A percentile compares a stretch with the other conserved stretches of the same genome.
These are phyloP conservation scores for Russula emetica DNA, from an alignment of 768 basidiomycete genomes.

Conservation along the genomic window DNA sequence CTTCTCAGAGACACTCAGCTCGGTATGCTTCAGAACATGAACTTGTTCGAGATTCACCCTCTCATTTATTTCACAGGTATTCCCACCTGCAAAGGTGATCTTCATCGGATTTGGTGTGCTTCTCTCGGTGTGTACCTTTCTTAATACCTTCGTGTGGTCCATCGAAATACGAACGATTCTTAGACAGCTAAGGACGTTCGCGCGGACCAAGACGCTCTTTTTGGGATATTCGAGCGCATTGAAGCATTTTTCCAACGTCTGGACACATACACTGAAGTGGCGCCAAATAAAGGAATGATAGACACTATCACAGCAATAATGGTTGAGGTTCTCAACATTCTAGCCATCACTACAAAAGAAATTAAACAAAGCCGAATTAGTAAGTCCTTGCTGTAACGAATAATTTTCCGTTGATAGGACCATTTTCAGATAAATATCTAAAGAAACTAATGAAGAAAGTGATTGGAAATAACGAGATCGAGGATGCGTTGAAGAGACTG, in stretches of 20 bases:
- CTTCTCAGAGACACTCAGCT: neutral
- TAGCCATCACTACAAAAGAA: too few species aligned
- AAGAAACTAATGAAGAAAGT: too few species aligned
- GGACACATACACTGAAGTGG: neutral
- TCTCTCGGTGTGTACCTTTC: neutral
- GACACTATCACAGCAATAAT: neutral
- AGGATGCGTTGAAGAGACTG: too few species aligned
- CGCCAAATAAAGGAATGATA: neutral
- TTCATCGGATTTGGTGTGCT: neutral
- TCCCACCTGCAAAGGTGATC: neutral
- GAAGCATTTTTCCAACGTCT: neutral
- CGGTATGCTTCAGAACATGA: neutral
- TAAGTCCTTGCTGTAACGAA: too few species aligned
- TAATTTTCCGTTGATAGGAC: too few species aligned
- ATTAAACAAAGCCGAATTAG: too few species aligned
- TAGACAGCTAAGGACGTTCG: neutral
- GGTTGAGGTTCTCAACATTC: neutral
- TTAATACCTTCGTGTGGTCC: neutral
- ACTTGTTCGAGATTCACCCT: too few species aligned
- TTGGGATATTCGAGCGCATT: neutral
- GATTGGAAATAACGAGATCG: too few species aligned
- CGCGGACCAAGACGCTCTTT: neutral
- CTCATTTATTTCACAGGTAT: neutral
- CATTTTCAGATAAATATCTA: too few species aligned
- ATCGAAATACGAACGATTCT: neutral